A percentile compares a stretch with the other conserved stretches of the same genome.
These are phyloP conservation scores for Gentiana dahurica DNA, from an alignment of 257 asterid species.

Conservation along the genomic window DNA sequence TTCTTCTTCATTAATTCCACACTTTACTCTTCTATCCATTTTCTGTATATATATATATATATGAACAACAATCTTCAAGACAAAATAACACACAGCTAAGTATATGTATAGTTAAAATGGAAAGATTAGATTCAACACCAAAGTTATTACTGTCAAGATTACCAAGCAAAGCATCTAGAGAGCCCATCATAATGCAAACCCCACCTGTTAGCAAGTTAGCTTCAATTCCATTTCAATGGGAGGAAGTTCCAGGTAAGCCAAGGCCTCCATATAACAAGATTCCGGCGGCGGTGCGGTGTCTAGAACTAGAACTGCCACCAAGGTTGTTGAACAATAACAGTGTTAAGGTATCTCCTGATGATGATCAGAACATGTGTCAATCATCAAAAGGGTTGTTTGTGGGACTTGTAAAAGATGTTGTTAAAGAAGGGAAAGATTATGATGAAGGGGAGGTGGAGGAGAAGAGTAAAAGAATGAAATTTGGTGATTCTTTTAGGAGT, in stretches of 20 bases:
- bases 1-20: slow-evolving; percentile 8
- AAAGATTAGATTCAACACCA: slow-evolving; percentile 33
- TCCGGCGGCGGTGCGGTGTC: slow-evolving; percentile 27
- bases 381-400: slow-evolving; percentile 17
- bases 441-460: neutral
- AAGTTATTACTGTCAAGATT: slow-evolving; percentile 44
- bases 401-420: slow-evolving; percentile 15
- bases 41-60: neutral
- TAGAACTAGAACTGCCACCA: slow-evolving; percentile 61
- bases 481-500: slow-evolving; percentile 22
- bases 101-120: neutral
- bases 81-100: neutral
- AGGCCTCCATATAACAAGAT: slow-evolving; percentile 15
- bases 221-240: slow-evolving; percentile 78
- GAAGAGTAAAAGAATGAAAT: slow-evolving; percentile 9
- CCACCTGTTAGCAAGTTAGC: slow-evolving; percentile 49
- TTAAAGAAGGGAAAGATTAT: neutral
- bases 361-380: slow-evolving; percentile 9
- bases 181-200: slow-evolving; percentile 16
- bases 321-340: slow-evolving; percentile 34
- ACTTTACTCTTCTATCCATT: neutral
- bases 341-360: slow-evolving; percentile 40
- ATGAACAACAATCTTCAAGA: neutral
- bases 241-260: slow-evolving; percentile 80
- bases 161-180: slow-evolving; percentile 34